Conservation (phyloP, 2,329 filamentous ascomycete species). For the Stenocarpella maydis region DNA sequence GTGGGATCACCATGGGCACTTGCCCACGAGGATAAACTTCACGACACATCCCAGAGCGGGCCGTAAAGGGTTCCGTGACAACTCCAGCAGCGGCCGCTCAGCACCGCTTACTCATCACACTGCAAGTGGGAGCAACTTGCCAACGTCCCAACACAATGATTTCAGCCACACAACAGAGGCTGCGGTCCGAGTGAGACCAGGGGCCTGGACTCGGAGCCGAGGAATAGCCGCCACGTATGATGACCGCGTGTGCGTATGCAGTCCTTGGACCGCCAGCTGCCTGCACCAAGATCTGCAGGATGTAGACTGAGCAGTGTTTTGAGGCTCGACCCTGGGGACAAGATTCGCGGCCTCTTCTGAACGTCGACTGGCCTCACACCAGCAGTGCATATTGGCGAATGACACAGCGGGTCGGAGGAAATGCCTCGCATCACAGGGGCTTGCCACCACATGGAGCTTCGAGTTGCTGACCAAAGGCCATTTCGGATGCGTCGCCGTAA, state of each 20-base stretch:
- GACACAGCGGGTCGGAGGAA: conserved; percentile 9
- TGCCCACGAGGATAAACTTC: background rate
- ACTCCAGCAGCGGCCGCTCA: conserved; percentile 21
- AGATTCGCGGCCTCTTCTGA: background rate
- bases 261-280: conserved; percentile 29
- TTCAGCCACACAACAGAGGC: background rate
- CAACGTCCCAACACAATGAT: background rate
- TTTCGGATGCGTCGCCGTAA: background rate
- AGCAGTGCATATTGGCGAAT: background rate
- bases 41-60: background rate
- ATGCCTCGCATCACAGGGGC: conserved; percentile 1
- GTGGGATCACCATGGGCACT: background rate
- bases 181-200: conserved; percentile 11
- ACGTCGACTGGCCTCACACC: conserved; percentile 17
- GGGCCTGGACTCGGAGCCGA: conserved; percentile 22
- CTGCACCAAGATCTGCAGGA: conserved; percentile 18
- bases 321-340: conserved; percentile 21
- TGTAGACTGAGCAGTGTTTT: background rate
- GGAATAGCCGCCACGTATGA: conserved; percentile 10
- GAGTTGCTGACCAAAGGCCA: conserved; percentile 1
- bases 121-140: background rate
- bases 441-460: conserved; percentile 8
- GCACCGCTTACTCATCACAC: background rate
- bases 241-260: conserved; percentile 26
- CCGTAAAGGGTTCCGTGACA: background rate